These are phyloP conservation scores for Gastrolobium villosum DNA, from an alignment of 306 rosid species.

Conservation along the genomic window DNA sequence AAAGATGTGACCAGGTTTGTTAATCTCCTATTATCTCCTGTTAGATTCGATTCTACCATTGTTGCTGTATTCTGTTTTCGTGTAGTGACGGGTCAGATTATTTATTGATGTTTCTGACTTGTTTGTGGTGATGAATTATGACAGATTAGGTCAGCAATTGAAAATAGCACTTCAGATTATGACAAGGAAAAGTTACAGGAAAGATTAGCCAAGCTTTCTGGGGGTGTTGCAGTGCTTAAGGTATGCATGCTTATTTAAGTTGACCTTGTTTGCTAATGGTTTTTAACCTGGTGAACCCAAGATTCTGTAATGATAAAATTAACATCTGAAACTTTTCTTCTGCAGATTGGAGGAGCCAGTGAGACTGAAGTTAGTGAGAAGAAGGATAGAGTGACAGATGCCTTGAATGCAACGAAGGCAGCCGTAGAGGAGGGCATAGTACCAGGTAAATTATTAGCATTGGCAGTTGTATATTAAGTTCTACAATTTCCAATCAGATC, in stretches of 20 bases:
- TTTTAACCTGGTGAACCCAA: neutral
- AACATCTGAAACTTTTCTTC: neutral
- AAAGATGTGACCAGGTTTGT: constrained; percentile 95
- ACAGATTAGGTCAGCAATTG: constrained; percentile 86
- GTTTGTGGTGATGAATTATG: constrained; percentile 10
- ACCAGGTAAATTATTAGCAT: constrained; percentile 62
- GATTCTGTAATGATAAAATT: constrained; percentile 33
- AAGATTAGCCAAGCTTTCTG: constrained; percentile 95
- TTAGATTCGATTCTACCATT: constrained; percentile 17
- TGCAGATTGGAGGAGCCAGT: constrained; percentile 98
- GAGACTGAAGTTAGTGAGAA: constrained; percentile 95
- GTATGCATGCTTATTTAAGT: constrained; percentile 51
- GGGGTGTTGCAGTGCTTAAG: constrained; percentile 98
- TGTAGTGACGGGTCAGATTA: neutral
- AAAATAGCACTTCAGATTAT: constrained; percentile 89
- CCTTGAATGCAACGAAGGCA: constrained; percentile 96
- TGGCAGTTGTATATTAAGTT: neutral
- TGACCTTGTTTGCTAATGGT: neutral
- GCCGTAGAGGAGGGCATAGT: constrained; percentile 98
- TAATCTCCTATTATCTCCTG: constrained; percentile 34
- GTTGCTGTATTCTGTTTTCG: constrained; percentile 21
- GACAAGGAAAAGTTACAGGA: constrained; percentile 97
- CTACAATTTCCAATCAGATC: constrained; percentile 3
- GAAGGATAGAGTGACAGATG: constrained; percentile 97
- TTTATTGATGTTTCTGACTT: constrained; percentile 13